Evolutionary conservation across 306 rosid genomes (phyloP).

Genomic region (Corylus americana): DNA sequence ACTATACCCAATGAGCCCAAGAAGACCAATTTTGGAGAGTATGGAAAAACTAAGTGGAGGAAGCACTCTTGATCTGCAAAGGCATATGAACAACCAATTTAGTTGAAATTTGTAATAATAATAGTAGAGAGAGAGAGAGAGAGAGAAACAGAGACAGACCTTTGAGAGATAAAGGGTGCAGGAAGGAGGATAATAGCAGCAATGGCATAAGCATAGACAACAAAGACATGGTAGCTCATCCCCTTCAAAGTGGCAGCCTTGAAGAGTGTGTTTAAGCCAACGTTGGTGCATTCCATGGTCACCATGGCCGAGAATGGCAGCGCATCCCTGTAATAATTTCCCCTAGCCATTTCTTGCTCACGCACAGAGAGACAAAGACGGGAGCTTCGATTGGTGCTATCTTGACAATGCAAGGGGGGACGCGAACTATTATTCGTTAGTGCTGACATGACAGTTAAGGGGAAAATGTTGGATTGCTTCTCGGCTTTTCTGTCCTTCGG

Average conservation of each 20-base stretch:
- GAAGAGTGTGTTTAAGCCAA: constrained; percentile 72
- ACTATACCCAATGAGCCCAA: constrained; percentile 70
- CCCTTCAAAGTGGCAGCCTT: constrained; percentile 77
- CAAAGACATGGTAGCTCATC: constrained; percentile 78
- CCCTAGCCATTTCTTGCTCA: constrained; percentile 39
- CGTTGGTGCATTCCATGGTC: constrained; percentile 65
- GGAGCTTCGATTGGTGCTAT: neutral
- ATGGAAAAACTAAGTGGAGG: constrained; percentile 71
- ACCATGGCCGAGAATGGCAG: constrained; percentile 65
- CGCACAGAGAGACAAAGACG: neutral
- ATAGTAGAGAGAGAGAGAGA: neutral
- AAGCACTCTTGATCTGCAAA: constrained; percentile 59
- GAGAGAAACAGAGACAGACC: constrained; percentile 33
- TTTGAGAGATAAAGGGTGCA: constrained; percentile 53
- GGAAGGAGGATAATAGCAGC: constrained; percentile 70
- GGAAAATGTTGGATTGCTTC: neutral
- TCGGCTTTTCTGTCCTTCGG: too few species aligned
- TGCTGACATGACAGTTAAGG: neutral
- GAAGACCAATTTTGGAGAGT: constrained; percentile 56
- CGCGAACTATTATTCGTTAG: neutral
- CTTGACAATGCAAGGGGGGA: neutral
- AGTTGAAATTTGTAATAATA: neutral
- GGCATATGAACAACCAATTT: neutral
- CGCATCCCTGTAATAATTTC: constrained; percentile 39
- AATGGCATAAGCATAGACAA: constrained; percentile 67